Evolutionary conservation across 2,329 filamentous ascomycete genomes (phyloP), one percentile per base, ranked within the genome.

Genomic region (Phymatotrichopsis omnivora): DNA sequence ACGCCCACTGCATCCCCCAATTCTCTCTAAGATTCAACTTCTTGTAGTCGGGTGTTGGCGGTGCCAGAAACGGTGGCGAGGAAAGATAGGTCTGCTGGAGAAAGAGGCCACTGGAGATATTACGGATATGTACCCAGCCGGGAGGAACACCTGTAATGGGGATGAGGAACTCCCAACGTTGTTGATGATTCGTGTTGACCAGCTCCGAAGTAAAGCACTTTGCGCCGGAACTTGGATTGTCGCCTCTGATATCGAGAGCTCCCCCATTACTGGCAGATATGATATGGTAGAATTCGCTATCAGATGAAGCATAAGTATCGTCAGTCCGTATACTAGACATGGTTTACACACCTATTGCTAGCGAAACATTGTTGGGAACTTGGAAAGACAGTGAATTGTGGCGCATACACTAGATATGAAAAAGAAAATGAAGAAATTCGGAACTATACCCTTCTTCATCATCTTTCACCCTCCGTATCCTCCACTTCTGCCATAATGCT

Each of bases 1-100:
- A 35, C 2, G 38, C 37, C 42, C 42, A 45, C 17, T 45, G 42
- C 7, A 12, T 33, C 11, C 14, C 28, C 42, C 32, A 47, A 17
- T 28, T 42, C 24, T 47, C 45, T 6, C 32, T 34, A 12, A n/a
- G 34, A 22, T 45, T 20, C 3, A 30, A 27, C n/a, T n/a, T n/a
- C n/a, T n/a, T n/a, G n/a, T n/a, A n/a, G n/a, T n/a, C n/a, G 16
- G n/a, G 2, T 22, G 30, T 19, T 7, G 22, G 32, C n/a, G 11
- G 31, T n/a, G n/a, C n/a, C 14, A 42, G 16, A 6, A 42, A 22
- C 8, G 38, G 32, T 11, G 45, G 38, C 10, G 12, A 25, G 12
- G 25, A 30, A n/a, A 25, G 20, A 16, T 43, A 47, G 3, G 38
- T 8, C 2, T 47, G 38, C 14, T n/a, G 20, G 25, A 47, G 45